Percentiles rank a stretch among this genome's conserved stretches.
phyloP scores from a whole-genome alignment of 169 alveolate genomes.

The Plasmodium cynomolgi region DNA sequence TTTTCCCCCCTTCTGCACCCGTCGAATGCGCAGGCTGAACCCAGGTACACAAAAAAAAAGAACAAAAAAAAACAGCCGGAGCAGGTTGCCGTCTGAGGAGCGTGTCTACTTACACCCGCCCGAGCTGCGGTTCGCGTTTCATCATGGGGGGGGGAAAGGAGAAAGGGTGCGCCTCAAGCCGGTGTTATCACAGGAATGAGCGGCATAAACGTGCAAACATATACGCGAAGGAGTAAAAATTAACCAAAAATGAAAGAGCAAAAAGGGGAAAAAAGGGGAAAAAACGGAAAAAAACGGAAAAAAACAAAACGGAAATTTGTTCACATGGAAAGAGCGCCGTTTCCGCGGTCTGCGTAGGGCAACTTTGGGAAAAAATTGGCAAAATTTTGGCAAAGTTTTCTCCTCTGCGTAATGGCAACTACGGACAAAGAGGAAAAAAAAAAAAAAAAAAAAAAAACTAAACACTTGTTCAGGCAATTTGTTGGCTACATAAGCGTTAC shows the following conservation, averaged over 20 bases:
- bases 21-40: not conserved
- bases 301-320: not conserved
- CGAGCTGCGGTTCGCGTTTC: not conserved
- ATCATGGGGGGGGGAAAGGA: not conserved
- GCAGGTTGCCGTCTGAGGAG: not conserved
- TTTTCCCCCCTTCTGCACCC: not conserved
- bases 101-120: constrained; percentile 1
- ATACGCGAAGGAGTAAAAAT: not conserved
- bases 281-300: not conserved
- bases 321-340: not conserved
- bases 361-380: not conserved
- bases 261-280: not conserved
- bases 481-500: not conserved
- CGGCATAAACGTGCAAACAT: not conserved
- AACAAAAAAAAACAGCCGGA: not conserved
- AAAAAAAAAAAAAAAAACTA: not conserved
- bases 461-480: not conserved
- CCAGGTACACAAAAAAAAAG: not conserved
- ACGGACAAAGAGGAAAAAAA: not conserved
- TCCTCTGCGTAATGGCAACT: not conserved
- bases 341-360: not conserved
- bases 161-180: not conserved
- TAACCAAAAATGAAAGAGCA: not conserved
- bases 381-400: not conserved
- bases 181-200: not conserved